phyloP scores from a whole-genome alignment of 2,329 filamentous ascomycete genomes.

The Shiraia sp. region DNA sequence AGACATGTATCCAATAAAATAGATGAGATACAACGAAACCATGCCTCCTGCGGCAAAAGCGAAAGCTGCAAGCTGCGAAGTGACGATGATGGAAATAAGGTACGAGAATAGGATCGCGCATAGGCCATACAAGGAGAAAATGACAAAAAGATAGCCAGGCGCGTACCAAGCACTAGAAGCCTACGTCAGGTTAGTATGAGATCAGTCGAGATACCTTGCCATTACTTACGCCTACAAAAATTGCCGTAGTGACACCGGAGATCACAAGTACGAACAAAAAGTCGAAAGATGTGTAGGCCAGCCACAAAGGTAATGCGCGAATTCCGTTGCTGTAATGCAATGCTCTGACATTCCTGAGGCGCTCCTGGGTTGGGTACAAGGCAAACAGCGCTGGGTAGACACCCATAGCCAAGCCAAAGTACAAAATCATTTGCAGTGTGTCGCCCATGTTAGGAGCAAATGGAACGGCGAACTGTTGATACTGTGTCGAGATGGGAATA shows the following conservation, averaged over 20 bases:
- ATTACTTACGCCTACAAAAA: slow-evolving; percentile 64
- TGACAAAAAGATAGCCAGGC: slow-evolving; percentile 77
- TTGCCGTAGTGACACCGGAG: slow-evolving; percentile 67
- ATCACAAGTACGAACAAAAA: slow-evolving; percentile 72
- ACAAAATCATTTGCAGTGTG: slow-evolving; percentile 76
- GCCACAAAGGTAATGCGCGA: slow-evolving; percentile 78
- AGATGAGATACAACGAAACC: slow-evolving; percentile 56
- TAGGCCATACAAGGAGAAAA: slow-evolving; percentile 80
- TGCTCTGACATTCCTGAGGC: slow-evolving; percentile 76
- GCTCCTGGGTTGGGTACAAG: slow-evolving; percentile 85
- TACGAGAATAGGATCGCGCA: slow-evolving; percentile 78
- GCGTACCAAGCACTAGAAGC: slow-evolving; percentile 72
- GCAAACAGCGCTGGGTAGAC: slow-evolving; percentile 86
- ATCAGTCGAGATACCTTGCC: too few species aligned
- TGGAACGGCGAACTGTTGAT: slow-evolving; percentile 74
- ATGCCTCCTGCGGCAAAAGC: slow-evolving; percentile 80
- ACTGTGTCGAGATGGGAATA: slow-evolving; percentile 71
- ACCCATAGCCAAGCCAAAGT: slow-evolving; percentile 77
- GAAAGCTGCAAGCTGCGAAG: slow-evolving; percentile 80
- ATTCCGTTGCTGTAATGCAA: slow-evolving; percentile 93
- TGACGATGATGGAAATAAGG: slow-evolving; percentile 76
- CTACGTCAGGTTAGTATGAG: slow-evolving; percentile 16
- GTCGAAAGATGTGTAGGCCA: slow-evolving; percentile 81
- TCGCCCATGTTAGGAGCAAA: slow-evolving; percentile 71
- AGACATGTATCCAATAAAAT: slow-evolving; percentile 54